phyloP scores from a whole-genome alignment of 805 yeast genomes.

The Suhomyces emberorum region DNA sequence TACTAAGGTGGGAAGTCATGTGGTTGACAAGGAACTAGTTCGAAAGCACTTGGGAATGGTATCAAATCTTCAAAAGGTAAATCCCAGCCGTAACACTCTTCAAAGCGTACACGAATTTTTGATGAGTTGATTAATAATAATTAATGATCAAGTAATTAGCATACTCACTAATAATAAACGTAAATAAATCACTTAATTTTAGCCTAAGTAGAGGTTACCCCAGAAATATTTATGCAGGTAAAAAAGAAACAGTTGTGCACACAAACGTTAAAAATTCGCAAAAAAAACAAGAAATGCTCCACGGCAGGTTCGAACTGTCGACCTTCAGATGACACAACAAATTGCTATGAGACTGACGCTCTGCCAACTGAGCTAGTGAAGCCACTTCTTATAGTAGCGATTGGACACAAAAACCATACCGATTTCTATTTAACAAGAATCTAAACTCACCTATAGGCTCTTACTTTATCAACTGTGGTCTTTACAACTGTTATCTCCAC shows the following conservation, averaged over 20 bases:
- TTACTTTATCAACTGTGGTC: too few species aligned
- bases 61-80: constrained; percentile 47
- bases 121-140: constrained; percentile 25
- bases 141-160: too few species aligned
- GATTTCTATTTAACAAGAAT: too few species aligned
- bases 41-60: constrained; percentile 54
- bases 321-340: constrained; percentile 30
- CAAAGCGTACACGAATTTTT: constrained; percentile 63
- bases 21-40: constrained; percentile 48
- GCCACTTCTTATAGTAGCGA: constrained; percentile 10
- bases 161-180: too few species aligned
- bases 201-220: too few species aligned
- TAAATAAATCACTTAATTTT: too few species aligned
- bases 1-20: constrained; percentile 8
- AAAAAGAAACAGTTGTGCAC: too few species aligned
- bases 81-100: constrained; percentile 76
- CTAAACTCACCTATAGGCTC: too few species aligned
- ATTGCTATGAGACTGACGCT: constrained; percentile 15
- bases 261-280: background rate
- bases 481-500: too few species aligned
- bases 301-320: constrained; percentile 41
- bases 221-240: too few species aligned
- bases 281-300: constrained; percentile 23
- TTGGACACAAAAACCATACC: too few species aligned
- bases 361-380: constrained; percentile 17